Base-by-base conservation (phyloP, 23 red algal species). In the Gracilariopsis chorda region DNA sequence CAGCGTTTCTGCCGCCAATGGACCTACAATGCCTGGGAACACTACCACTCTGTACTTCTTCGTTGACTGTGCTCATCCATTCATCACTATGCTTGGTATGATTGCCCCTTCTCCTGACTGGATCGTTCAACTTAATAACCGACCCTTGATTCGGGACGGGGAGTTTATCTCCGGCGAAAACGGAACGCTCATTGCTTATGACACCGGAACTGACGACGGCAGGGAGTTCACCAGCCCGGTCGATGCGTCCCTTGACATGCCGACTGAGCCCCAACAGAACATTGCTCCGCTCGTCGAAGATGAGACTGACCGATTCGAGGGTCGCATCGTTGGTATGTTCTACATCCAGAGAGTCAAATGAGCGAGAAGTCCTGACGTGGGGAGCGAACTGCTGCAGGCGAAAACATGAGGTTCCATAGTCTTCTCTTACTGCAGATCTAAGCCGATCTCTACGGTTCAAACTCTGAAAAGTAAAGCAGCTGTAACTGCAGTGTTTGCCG, bases 81-180 rank as follows among this genome's bases (percentile, higher is more conserved):
- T 88, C 65, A 55, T 88, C 25, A 88, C 83, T 19, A 64, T 64
- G n/a, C 32, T 88, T 1, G 36, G 42, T 45, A 88, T 88, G 83
- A 51, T 75, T 45, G 83, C 83, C 11, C 83, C 83, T 3, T 88
- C 83, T 16, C 83, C 83, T 24, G 83, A 88, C 24, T 88, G 83
- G 83, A 88, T 88, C 56, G 83, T 88, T 33, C 83, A 88, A 46
- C 21, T 88, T 1, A 88, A 74, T 40, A 88, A 88, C n/a, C 8
- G 46, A 7, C 28, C 72, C 43, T 51, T 73, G 3, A 19, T 75
- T 35, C 20, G 21, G 46, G 21, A 48, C 25, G 37, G 83, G 42
- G 52, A 20, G 17, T 88, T 88, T 33, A 13, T 88, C 13, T 21
- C 63, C 3, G 24, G 63, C 1, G 56, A 53, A 19, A 33, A 1